These are phyloP conservation scores for Linnemannia zychae DNA, from an alignment of 192 early-diverging fungal genomes.

Conservation along the genomic window DNA sequence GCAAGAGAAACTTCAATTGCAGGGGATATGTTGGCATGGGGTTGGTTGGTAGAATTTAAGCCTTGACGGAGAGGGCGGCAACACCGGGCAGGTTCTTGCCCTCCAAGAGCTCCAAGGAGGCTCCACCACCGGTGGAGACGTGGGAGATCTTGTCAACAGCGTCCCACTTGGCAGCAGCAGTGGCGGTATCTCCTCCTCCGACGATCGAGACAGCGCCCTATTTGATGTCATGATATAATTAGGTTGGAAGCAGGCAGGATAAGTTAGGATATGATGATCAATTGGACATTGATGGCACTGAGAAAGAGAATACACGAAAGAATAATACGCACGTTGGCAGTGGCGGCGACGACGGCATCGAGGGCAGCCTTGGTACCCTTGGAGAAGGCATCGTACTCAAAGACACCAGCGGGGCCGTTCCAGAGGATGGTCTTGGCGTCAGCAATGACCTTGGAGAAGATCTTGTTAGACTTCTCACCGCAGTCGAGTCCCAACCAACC, in stretches of 20 bases:
- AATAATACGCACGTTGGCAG: constrained; percentile 63
- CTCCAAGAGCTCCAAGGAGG: constrained; percentile 95
- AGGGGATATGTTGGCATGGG: constrained; percentile 12
- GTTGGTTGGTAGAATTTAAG: constrained; percentile 13
- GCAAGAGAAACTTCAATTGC: background rate
- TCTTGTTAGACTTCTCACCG: constrained; percentile 83
- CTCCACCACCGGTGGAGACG: constrained; percentile 97
- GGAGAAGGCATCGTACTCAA: constrained; percentile 97
- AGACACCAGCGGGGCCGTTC: constrained; percentile 99
- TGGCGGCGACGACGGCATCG: constrained; percentile 89
- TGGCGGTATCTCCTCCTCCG: constrained; percentile 98
- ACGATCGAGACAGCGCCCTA: constrained; percentile 90
- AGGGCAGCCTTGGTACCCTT: constrained; percentile 86
- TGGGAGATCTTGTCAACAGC: constrained; percentile 91
- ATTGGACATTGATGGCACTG: background rate
- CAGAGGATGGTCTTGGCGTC: constrained; percentile 95
- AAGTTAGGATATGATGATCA: background rate
- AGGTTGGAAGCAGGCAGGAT: no score
- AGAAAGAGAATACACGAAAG: background rate
- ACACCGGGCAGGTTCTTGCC: constrained; percentile 92
- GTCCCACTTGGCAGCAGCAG: constrained; percentile 91
- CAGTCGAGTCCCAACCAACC: constrained; percentile 96
- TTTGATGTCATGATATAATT: background rate
- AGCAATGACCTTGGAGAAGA: constrained; percentile 76
- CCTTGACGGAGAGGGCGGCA: constrained; percentile 71